Evolutionary conservation across 306 rosid species (phyloP).

Genomic region (Macrotyloma uniflorum): DNA sequence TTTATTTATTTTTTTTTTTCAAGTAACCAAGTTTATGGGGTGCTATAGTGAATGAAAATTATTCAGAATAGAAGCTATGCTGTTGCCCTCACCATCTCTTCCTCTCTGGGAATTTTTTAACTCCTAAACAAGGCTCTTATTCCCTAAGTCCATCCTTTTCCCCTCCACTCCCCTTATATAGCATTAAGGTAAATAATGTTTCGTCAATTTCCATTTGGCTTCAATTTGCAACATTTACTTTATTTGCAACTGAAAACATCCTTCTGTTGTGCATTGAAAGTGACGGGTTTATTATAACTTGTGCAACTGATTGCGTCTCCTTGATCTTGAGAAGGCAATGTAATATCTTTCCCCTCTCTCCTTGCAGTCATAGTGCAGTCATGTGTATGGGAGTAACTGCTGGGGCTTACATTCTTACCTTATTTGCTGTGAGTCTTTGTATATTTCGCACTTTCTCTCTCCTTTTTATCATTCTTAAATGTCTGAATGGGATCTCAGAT

Average conservation of each 20-base stretch:
- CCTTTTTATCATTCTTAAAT: background rate
- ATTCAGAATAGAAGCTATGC: background rate
- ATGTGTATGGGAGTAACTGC: slow-evolving; percentile 97
- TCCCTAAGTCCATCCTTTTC: background rate
- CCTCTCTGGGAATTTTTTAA: background rate
- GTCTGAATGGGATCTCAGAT: background rate
- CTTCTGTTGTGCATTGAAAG: slow-evolving; percentile 11
- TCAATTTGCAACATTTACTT: background rate
- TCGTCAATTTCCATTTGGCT: background rate
- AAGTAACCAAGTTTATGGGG: background rate
- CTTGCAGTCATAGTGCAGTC: slow-evolving; percentile 69
- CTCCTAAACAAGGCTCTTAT: background rate
- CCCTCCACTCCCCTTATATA: background rate
- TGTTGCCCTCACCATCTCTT: background rate
- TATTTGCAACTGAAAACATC: slow-evolving; percentile 12
- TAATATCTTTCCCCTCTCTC: slow-evolving; percentile 35
- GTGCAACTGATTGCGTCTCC: slow-evolving; percentile 1
- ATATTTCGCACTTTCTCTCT: background rate
- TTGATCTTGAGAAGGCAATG: slow-evolving; percentile 31
- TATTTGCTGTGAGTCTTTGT: slow-evolving; percentile 73
- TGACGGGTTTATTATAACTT: slow-evolving; percentile 13
- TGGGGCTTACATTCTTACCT: slow-evolving; percentile 84
- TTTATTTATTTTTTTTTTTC: background rate
- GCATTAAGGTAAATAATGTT: background rate
- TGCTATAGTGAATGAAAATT: background rate